Evolutionary conservation across 768 basidiomycete genomes (phyloP), one percentile per base, ranked within the genome.

Genomic region (Lactifluus rugatus): DNA sequence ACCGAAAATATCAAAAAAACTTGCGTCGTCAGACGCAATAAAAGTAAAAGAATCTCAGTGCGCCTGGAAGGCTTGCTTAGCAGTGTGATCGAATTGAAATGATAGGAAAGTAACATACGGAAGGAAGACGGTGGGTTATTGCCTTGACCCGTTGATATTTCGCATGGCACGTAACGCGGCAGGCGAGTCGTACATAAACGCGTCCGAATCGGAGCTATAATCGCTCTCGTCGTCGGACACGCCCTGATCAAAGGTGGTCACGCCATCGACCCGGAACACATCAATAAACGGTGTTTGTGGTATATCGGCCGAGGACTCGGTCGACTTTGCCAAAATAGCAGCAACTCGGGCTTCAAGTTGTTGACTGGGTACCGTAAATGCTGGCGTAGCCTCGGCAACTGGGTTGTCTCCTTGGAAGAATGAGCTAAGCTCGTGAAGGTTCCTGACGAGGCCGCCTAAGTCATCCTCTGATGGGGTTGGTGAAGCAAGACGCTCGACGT

Each of bases 201-300:
- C 65, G 52, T 73, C 72, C 6, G 70, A 71, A 37, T 69, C 70
- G 17, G 66, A 69, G 46, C 68, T 68, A 21, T 61, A 62, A 28
- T 70, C 72, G 19, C 67, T 70, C 34, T 68, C 69, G 7, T 70
- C 66, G n/a, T 71, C 69, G 1, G 63, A 65, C 19, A 60, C 61
- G 17, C 59, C 63, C 11, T 34, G 54, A n/a, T 28, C 48, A 45
- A 64, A 67, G 32, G 66, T 60, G n/a, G 61, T 56, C 52, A 64
- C 47, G 25, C 59, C 53, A 32, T 76, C 76, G 25, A 89, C 79
- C 52, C 78, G 76, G 75, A 90, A 90, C 32, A 85, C 82, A 66
- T 89, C 87, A 10, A 82, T 72, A 72, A 87, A 88, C 3, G 88
- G 88, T n/a, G 88, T 90, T 63, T 83, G 83, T 2, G 88, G 88